Evolutionary conservation across 208 protist genomes (phyloP).

Genomic region (Trypanosomatidae sp.): DNA sequence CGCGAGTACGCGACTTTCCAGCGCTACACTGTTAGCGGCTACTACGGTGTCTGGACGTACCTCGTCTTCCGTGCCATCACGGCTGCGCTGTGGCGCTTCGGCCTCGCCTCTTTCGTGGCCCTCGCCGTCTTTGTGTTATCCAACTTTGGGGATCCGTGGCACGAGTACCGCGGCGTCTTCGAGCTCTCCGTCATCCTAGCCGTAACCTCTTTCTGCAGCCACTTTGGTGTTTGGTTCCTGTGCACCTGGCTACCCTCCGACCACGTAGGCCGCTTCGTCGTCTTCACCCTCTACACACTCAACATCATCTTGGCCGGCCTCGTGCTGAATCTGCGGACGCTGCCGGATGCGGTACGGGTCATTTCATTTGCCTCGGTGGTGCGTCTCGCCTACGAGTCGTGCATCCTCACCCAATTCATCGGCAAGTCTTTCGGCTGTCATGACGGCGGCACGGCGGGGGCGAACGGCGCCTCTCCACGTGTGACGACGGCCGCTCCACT

Average conservation of each 20-base stretch:
- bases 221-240: conserved; percentile 52
- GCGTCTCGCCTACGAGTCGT: conserved; percentile 58
- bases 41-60: conserved; percentile 54
- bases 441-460: not conserved
- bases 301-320: conserved; percentile 59
- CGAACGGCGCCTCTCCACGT: not conserved
- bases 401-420: conserved; percentile 52
- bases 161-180: conserved; percentile 47
- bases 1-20: conserved; percentile 54
- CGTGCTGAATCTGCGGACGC: conserved; percentile 59
- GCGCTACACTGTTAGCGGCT: conserved; percentile 48
- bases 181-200: conserved; percentile 53
- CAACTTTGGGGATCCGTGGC: conserved; percentile 57
- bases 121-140: conserved; percentile 42
- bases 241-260: conserved; percentile 32
- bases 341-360: conserved; percentile 37
- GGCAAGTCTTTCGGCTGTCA: conserved; percentile 47
- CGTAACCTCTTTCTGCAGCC: conserved; percentile 49
- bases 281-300: conserved; percentile 62
- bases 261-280: conserved; percentile 30
- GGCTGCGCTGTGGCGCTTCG: conserved; percentile 39
- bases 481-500: not conserved
- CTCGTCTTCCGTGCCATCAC: conserved; percentile 39
- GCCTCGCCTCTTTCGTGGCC: conserved; percentile 34
- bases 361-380: conserved; percentile 48